phyloP scores from a whole-genome alignment of 2,329 filamentous ascomycete species.

The Macrophomina phaseolina region DNA sequence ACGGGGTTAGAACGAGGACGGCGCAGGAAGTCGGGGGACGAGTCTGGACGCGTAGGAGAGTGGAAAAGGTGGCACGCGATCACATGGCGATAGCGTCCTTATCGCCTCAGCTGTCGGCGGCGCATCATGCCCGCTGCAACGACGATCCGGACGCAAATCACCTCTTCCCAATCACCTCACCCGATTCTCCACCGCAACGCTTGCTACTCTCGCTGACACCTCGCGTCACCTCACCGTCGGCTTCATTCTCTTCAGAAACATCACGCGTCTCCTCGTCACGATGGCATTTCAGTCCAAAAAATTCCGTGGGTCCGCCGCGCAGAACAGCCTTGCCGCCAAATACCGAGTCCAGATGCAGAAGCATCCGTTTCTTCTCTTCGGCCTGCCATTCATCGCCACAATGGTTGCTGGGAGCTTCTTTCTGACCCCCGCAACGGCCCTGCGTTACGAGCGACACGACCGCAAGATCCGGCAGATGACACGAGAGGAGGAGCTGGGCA shows the following conservation, averaged over 20 bases:
- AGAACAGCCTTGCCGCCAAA: slow-evolving; percentile 70
- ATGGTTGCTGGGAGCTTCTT: slow-evolving; percentile 94
- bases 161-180: background rate
- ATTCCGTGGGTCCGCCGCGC: slow-evolving; percentile 55
- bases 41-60: background rate
- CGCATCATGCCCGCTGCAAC: slow-evolving; percentile 9
- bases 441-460: slow-evolving; percentile 93
- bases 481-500: slow-evolving; percentile 82
- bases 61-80: slow-evolving; percentile 11
- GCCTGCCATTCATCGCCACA: slow-evolving; percentile 86
- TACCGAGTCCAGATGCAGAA: slow-evolving; percentile 78
- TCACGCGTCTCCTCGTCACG: background rate
- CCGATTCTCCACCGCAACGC: background rate
- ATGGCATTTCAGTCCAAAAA: slow-evolving; percentile 42
- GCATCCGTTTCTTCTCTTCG: slow-evolving; percentile 91
- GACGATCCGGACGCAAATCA: slow-evolving; percentile 15
- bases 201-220: background rate
- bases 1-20: background rate
- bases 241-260: background rate
- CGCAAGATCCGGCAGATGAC: slow-evolving; percentile 84
- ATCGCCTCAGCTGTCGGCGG: background rate
- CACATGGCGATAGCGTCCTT: slow-evolving; percentile 20
- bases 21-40: background rate
- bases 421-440: slow-evolving; percentile 88
- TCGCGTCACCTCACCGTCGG: background rate